Conservation (phyloP, 225 moss, liverwort and hornwort genomes). For the Sphagnum contortum region DNA sequence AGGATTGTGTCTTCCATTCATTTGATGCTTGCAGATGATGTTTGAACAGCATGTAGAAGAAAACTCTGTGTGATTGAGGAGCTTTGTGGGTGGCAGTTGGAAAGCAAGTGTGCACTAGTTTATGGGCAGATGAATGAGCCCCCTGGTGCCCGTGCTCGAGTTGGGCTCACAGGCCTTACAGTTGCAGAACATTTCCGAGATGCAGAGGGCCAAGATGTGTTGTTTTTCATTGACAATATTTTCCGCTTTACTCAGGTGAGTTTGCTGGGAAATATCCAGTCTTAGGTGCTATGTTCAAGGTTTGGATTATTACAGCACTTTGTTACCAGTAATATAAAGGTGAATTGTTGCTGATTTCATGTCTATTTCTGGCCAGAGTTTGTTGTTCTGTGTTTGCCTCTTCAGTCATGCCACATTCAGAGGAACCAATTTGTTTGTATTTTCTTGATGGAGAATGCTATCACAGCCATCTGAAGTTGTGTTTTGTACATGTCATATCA, state of each 20-base stretch:
- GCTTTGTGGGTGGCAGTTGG: slow-evolving; percentile 16
- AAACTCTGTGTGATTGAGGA: too few species aligned
- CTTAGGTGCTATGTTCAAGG: not conserved
- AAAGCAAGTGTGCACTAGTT: slow-evolving; percentile 60
- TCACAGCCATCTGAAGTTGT: too few species aligned
- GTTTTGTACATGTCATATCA: too few species aligned
- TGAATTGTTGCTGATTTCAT: too few species aligned
- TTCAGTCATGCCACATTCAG: too few species aligned
- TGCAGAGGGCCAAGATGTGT: slow-evolving; percentile 60
- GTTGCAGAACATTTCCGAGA: slow-evolving; percentile 65
- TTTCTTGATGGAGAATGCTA: too few species aligned
- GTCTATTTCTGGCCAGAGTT: too few species aligned
- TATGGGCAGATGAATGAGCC: slow-evolving; percentile 71
- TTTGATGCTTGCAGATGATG: not conserved
- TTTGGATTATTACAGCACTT: too few species aligned
- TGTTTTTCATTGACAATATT: slow-evolving; percentile 63
- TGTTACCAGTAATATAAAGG: too few species aligned
- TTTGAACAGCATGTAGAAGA: too few species aligned
- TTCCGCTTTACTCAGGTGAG: slow-evolving; percentile 62
- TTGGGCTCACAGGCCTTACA: slow-evolving; percentile 56
- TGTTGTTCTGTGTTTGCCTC: too few species aligned
- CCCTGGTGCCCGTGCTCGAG: slow-evolving; percentile 58
- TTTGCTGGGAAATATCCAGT: not conserved
- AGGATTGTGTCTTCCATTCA: not conserved
- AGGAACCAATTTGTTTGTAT: too few species aligned